phyloP scores from a whole-genome alignment of 208 protist genomes.

The Chromosphaera perkinsii region DNA sequence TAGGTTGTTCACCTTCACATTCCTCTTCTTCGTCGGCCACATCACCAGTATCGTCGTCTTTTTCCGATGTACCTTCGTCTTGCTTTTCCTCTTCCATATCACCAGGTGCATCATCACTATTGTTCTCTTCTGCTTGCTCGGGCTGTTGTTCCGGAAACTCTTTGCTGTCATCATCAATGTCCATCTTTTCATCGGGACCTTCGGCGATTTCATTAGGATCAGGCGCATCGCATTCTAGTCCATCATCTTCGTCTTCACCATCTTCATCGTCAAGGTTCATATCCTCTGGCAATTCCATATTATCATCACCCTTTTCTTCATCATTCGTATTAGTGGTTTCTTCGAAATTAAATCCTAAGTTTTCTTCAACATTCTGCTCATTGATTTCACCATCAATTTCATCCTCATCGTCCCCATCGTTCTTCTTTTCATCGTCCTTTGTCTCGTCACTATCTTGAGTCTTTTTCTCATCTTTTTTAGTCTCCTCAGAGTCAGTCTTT shows the following conservation, averaged over 20 bases:
- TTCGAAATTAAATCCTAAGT: conserved; percentile 1
- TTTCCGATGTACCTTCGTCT: conserved; percentile 29
- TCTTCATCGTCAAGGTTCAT: conserved; percentile 65
- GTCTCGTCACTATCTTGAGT: conserved; percentile 45
- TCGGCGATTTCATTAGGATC: background rate
- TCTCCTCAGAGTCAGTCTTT: background rate
- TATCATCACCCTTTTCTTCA: conserved; percentile 9
- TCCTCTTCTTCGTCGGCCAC: conserved; percentile 37
- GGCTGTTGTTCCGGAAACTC: conserved; percentile 16
- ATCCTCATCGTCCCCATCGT: conserved; percentile 13
- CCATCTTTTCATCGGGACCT: conserved; percentile 3
- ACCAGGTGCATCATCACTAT: conserved; percentile 41
- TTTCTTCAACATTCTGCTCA: conserved; percentile 35
- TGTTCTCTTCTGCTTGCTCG: conserved; percentile 19
- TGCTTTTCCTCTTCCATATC: conserved; percentile 38
- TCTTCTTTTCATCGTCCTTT: conserved; percentile 35
- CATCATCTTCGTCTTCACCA: conserved; percentile 39
- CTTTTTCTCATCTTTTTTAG: conserved; percentile 1
- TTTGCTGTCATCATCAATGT: background rate
- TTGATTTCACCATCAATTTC: conserved; percentile 24
- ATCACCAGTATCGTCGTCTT: conserved; percentile 16
- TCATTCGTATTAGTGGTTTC: too few relatives aligned
- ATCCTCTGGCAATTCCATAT: conserved; percentile 29
- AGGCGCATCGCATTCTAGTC: conserved; percentile 37
- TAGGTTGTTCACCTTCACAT: too few relatives aligned